These are phyloP conservation scores for Colletotrichum higginsianum DNA, from an alignment of 2,329 filamentous ascomycete genomes.

Conservation along the genomic window DNA sequence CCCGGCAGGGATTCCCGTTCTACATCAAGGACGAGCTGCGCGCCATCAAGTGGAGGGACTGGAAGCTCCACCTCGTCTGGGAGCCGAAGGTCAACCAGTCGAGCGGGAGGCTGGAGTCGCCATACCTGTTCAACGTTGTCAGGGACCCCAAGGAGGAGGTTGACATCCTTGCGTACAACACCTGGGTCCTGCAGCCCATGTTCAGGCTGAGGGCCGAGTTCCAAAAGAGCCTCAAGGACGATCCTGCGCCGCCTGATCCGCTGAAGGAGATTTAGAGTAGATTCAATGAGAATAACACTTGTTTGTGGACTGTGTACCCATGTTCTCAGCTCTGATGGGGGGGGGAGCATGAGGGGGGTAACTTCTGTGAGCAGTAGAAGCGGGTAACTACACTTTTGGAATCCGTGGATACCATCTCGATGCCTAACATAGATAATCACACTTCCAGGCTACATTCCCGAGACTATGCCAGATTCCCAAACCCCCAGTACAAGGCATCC, in stretches of 20 bases:
- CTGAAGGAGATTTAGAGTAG: conserved; percentile 45
- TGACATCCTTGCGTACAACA: conserved; percentile 50
- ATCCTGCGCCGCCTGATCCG: conserved; percentile 52
- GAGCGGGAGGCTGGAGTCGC: conserved; percentile 49
- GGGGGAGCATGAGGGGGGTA: too few relatives aligned
- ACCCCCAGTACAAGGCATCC: conserved; percentile 19
- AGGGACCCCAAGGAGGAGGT: conserved; percentile 54
- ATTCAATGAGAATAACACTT: too few relatives aligned
- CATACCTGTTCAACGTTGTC: conserved; percentile 51
- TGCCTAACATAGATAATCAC: too few relatives aligned
- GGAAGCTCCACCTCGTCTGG: conserved; percentile 54
- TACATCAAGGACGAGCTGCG: conserved; percentile 54
- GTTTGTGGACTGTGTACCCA: too few relatives aligned
- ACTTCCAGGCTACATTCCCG: too few relatives aligned
- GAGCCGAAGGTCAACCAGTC: conserved; percentile 54
- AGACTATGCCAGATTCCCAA: conserved; percentile 1
- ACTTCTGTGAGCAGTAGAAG: too few relatives aligned
- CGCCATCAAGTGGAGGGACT: conserved; percentile 54
- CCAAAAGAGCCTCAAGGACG: conserved; percentile 48
- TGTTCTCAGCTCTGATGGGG: too few relatives aligned
- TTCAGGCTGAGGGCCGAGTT: conserved; percentile 47
- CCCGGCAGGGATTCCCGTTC: conserved; percentile 50
- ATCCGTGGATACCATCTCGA: too few relatives aligned
- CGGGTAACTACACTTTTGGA: too few relatives aligned
- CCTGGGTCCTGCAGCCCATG: conserved; percentile 53